Conservation (phyloP, 2,329 filamentous ascomycete genomes). For the Monascus ruber region DNA sequence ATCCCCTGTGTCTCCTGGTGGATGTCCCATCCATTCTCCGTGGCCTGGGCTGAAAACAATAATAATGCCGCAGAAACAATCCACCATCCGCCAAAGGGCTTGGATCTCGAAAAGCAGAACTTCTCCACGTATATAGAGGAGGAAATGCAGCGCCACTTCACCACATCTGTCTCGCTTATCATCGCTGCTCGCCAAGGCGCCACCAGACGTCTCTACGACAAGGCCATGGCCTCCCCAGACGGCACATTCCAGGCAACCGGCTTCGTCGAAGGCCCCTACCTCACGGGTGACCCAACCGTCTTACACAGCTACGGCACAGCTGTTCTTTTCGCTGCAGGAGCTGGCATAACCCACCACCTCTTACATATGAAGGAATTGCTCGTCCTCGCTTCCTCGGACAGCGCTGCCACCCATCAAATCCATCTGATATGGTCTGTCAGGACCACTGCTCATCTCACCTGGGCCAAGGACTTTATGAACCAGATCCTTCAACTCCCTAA, state of each 20-base stretch:
- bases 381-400: constrained; percentile 39
- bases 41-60: constrained; percentile 34
- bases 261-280: constrained; percentile 54
- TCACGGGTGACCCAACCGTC: constrained; percentile 42
- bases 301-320: constrained; percentile 52
- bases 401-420: constrained; percentile 47
- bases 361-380: constrained; percentile 50
- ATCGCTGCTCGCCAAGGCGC: constrained; percentile 52
- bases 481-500: constrained; percentile 49
- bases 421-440: constrained; percentile 54
- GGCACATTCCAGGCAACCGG: constrained; percentile 43
- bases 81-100: constrained; percentile 13
- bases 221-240: constrained; percentile 38
- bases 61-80: constrained; percentile 12
- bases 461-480: constrained; percentile 57
- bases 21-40: constrained; percentile 40
- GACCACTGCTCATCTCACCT: constrained; percentile 48
- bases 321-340: constrained; percentile 55
- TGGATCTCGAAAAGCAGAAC: constrained; percentile 23
- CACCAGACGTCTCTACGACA: constrained; percentile 49
- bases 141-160: background rate
- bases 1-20: constrained; percentile 39
- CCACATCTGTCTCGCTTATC: constrained; percentile 43
- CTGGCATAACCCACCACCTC: constrained; percentile 56
- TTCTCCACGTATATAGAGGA: constrained; percentile 10